These are phyloP conservation scores for Tuber magnatum DNA, from an alignment of 495 filamentous ascomycete genomes.

Conservation along the genomic window DNA sequence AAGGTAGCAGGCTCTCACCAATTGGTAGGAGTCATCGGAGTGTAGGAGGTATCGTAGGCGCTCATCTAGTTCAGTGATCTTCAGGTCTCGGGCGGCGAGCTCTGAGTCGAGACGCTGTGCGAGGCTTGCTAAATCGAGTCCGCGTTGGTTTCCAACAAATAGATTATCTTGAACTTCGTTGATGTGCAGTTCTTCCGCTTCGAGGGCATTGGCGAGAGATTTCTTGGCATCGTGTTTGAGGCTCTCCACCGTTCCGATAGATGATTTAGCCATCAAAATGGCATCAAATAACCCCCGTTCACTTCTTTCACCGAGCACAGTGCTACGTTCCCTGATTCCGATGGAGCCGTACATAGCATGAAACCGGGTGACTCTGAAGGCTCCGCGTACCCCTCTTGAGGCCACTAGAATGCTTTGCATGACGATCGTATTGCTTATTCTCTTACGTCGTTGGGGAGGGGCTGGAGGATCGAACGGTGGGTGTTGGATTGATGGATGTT, in stretches of 20 bases:
- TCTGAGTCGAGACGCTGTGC: neutral
- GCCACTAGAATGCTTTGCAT: neutral
- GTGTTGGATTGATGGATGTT: neutral
- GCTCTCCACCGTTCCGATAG: neutral
- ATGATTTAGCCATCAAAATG: neutral
- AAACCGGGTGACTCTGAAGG: neutral
- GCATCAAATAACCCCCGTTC: neutral
- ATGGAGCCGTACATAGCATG: neutral
- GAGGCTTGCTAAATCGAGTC: neutral
- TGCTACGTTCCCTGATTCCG: neutral
- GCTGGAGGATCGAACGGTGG: neutral
- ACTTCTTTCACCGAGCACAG: neutral
- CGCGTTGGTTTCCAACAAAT: neutral
- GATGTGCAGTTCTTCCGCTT: neutral
- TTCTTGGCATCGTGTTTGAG: neutral
- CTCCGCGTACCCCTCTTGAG: neutral
- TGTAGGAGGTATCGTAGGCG: neutral
- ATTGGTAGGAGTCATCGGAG: neutral
- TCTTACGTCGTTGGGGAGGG: neutral
- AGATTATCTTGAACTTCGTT: neutral
- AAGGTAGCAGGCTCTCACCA: neutral
- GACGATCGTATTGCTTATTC: neutral
- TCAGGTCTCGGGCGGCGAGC: neutral
- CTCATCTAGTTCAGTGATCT: neutral
- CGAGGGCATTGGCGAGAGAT: neutral